Evolutionary conservation across 139 green algal species (phyloP).

Genomic region (Spirogloea muscicola): DNA sequence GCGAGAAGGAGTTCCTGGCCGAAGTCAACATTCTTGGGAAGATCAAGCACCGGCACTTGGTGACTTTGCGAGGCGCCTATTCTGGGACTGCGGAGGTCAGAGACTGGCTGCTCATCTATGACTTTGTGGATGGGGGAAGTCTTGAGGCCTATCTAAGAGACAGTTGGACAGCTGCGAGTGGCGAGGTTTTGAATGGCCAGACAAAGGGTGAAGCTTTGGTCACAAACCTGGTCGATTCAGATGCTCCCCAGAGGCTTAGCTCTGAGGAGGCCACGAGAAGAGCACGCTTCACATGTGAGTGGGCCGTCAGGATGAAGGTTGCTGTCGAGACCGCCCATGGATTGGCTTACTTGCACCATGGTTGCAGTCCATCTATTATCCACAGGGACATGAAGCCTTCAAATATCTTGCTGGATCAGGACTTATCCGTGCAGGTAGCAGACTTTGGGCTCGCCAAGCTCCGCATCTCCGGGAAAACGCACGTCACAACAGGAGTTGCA

Average conservation of each 20-base stretch:
- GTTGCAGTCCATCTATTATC: neutral
- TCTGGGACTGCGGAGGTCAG: too few species aligned
- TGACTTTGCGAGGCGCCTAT: neutral
- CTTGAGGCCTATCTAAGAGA: too few species aligned
- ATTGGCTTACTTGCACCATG: slow-evolving; percentile 21
- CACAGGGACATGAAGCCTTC: slow-evolving; percentile 27
- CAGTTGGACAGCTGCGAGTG: too few species aligned
- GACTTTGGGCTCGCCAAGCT: slow-evolving; percentile 35
- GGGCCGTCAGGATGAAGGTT: too few species aligned
- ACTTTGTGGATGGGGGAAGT: slow-evolving; percentile 4
- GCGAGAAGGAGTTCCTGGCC: neutral
- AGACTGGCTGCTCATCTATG: slow-evolving; percentile 23
- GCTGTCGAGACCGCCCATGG: slow-evolving; percentile 5
- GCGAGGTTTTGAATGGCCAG: too few species aligned
- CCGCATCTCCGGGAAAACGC: too few species aligned
- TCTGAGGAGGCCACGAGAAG: too few species aligned
- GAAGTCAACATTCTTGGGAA: neutral
- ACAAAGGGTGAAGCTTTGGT: too few species aligned
- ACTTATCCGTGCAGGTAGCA: neutral
- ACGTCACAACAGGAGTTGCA: too few species aligned
- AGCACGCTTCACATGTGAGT: too few species aligned
- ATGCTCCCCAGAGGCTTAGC: too few species aligned
- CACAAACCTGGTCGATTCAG: too few species aligned
- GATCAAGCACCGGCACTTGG: neutral
- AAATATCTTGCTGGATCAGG: slow-evolving; percentile 12